Conservation (phyloP, 1,284 basidiomycete genomes). For the Microbotryum scabiosae region DNA sequence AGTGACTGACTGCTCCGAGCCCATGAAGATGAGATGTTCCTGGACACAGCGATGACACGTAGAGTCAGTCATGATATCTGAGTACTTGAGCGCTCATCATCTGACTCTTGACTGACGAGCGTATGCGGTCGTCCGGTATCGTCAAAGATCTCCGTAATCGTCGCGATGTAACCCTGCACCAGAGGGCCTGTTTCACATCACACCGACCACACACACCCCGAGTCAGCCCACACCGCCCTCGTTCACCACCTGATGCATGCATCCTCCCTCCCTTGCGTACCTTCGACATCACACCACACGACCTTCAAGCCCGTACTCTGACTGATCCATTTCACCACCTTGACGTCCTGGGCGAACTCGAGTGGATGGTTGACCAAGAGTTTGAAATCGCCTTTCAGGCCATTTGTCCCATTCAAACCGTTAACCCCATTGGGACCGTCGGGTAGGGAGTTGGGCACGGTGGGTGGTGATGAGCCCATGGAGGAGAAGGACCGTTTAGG, state of each 20-base stretch:
- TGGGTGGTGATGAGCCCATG: not conserved
- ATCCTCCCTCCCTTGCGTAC: constrained; percentile 19
- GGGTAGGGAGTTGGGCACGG: not conserved
- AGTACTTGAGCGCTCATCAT: not conserved
- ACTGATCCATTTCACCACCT: constrained; percentile 31
- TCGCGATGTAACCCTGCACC: constrained; percentile 85
- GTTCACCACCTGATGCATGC: not conserved
- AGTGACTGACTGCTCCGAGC: constrained; percentile 61
- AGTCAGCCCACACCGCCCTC: not conserved
- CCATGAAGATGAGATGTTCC: constrained; percentile 74
- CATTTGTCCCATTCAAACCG: not conserved
- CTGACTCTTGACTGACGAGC: constrained; percentile 44
- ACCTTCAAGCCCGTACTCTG: constrained; percentile 39
- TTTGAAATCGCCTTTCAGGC: constrained; percentile 15
- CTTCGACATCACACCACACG: constrained; percentile 43
- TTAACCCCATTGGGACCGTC: no score
- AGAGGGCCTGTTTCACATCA: constrained; percentile 58
- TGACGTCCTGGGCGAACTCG: constrained; percentile 18
- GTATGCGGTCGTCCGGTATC: constrained; percentile 79
- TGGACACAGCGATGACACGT: no score
- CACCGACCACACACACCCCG: not conserved
- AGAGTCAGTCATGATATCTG: constrained; percentile 1
- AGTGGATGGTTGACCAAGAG: constrained; percentile 20
- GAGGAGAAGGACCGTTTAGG: not conserved
- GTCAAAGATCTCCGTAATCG: constrained; percentile 70